Evolutionary conservation across 2,329 filamentous ascomycete genomes (phyloP).

Genomic region (Aspergillus felis): DNA sequence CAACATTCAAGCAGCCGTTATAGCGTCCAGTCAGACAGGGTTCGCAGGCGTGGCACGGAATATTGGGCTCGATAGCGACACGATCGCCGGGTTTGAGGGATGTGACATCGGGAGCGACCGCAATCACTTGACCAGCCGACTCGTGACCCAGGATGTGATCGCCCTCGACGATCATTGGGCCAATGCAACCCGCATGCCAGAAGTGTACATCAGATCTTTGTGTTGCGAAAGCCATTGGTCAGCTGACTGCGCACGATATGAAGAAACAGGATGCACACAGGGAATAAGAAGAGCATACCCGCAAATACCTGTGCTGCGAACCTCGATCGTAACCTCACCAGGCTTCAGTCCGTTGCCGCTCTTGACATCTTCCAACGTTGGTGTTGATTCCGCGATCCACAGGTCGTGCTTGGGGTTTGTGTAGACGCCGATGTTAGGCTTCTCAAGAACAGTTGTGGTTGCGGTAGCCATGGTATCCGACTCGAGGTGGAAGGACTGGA

Average conservation of each 20-base stretch:
- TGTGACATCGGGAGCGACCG: constrained; percentile 69
- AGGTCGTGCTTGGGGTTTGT: constrained; percentile 90
- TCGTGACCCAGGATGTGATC: constrained; percentile 95
- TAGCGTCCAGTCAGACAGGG: constrained; percentile 89
- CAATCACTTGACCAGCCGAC: constrained; percentile 72
- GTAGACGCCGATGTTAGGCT: constrained; percentile 92
- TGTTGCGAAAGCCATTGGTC: constrained; percentile 5
- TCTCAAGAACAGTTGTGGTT: constrained; percentile 47
- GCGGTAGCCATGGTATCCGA: constrained; percentile 25
- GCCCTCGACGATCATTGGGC: constrained; percentile 86
- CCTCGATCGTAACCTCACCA: constrained; percentile 81
- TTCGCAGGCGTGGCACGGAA: constrained; percentile 87
- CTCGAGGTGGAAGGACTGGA: neutral
- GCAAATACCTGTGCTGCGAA: constrained; percentile 95
- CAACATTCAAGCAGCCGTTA: constrained; percentile 84
- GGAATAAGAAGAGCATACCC: constrained; percentile 54
- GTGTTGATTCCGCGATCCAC: constrained; percentile 77
- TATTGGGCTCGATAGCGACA: constrained; percentile 89
- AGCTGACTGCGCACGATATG: neutral
- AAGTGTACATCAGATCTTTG: constrained; percentile 88
- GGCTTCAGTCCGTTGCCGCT: constrained; percentile 65
- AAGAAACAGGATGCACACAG: neutral
- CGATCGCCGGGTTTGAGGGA: constrained; percentile 79
- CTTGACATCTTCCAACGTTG: constrained; percentile 69
- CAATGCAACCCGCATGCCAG: constrained; percentile 93